Conservation (phyloP, 1,284 basidiomycete species). For the Sanghuangporus baumii region DNA sequence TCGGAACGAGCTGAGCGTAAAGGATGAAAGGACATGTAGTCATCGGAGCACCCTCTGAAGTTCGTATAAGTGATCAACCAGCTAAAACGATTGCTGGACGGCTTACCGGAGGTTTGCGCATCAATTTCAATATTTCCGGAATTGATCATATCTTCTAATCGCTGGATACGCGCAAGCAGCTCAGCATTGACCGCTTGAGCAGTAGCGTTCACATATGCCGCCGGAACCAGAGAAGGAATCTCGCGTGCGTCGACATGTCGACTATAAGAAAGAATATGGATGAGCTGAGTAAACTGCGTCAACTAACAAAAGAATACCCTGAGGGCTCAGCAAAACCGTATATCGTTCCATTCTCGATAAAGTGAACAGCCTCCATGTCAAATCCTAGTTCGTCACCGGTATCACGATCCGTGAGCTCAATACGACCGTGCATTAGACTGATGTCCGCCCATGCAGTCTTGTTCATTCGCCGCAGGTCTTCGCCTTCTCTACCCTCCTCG, state of each 20-base stretch:
- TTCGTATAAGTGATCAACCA: neutral
- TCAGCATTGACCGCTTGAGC: constrained; percentile 62
- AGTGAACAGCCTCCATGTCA: constrained; percentile 77
- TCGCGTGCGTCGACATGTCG: constrained; percentile 59
- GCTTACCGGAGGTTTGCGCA: constrained; percentile 34
- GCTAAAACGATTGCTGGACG: constrained; percentile 13
- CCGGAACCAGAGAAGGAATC: constrained; percentile 61
- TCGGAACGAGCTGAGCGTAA: constrained; percentile 54
- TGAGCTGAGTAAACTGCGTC: neutral
- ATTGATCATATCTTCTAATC: constrained; percentile 57
- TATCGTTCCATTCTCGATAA: constrained; percentile 70
- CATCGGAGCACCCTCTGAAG: constrained; percentile 42
- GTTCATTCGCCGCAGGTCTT: constrained; percentile 24
- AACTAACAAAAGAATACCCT: constrained; percentile 37
- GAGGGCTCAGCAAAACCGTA: constrained; percentile 66
- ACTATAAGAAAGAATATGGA: constrained; percentile 28
- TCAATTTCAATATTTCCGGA: constrained; percentile 51
- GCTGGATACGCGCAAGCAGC: constrained; percentile 52
- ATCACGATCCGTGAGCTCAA: constrained; percentile 54
- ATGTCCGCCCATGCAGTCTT: constrained; percentile 37
- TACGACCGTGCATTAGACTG: constrained; percentile 60
- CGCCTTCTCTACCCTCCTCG: constrained; percentile 3
- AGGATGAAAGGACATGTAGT: constrained; percentile 61
- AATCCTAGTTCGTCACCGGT: constrained; percentile 53
- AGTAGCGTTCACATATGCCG: constrained; percentile 50